Conservation (phyloP, 2,329 filamentous ascomycete genomes). For the Pyrenophora graminea region DNA sequence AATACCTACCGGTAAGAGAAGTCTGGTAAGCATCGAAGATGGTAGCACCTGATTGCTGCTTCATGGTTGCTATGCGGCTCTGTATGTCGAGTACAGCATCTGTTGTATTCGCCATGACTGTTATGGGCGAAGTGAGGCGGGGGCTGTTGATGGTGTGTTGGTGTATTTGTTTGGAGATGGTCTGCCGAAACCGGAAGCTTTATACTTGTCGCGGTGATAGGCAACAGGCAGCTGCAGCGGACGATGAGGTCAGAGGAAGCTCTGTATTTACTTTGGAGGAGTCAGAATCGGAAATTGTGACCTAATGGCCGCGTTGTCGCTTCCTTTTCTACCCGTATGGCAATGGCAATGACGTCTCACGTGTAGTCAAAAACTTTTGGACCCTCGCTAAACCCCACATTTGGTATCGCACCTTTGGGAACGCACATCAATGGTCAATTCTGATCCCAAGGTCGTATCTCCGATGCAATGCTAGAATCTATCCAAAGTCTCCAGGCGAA, state of each 20-base stretch:
- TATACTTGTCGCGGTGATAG: background rate
- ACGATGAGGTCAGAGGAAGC: background rate
- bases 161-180: conserved; percentile 8
- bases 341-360: conserved; percentile 23
- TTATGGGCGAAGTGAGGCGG: background rate
- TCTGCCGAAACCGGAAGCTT: conserved; percentile 8
- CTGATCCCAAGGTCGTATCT: conserved; percentile 13
- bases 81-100: conserved; percentile 29
- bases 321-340: conserved; percentile 22
- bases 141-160: background rate
- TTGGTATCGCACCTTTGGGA: conserved; percentile 21
- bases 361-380: conserved; percentile 32
- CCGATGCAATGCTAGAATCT: conserved; percentile 4
- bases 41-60: conserved; percentile 23
- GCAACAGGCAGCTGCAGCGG: background rate
- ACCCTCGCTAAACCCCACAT: conserved; percentile 34
- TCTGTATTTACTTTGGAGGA: background rate
- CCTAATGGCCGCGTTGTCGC: conserved; percentile 9
- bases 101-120: conserved; percentile 22
- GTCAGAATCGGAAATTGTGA: conserved; percentile 1
- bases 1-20: conserved; percentile 61
- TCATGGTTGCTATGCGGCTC: conserved; percentile 28
- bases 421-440: conserved; percentile 17
- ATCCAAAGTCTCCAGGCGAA: conserved; percentile 11
- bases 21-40: conserved; percentile 36